phyloP scores from a whole-genome alignment of 352 stramenopile genomes.

The Phytopythium boreale region DNA sequence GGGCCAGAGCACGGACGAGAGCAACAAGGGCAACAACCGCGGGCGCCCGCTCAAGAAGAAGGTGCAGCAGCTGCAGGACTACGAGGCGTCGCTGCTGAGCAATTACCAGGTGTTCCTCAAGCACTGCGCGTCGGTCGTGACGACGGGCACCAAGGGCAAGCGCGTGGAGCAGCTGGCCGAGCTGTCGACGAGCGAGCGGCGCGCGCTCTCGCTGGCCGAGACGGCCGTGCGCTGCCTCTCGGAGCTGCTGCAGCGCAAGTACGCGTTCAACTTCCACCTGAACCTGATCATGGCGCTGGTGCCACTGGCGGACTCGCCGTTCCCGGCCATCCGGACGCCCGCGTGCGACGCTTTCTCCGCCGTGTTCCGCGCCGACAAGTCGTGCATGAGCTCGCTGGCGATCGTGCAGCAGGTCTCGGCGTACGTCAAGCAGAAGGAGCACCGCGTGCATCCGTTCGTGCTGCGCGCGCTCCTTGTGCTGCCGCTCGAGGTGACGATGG shows the following conservation, averaged over 20 bases:
- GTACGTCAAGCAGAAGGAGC: slow-evolving; percentile 84
- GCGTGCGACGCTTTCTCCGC: slow-evolving; percentile 66
- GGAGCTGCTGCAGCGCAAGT: slow-evolving; percentile 81
- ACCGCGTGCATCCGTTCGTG: slow-evolving; percentile 73
- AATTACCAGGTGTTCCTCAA: slow-evolving; percentile 87
- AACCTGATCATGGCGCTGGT: slow-evolving; percentile 83
- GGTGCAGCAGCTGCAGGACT: slow-evolving; percentile 86
- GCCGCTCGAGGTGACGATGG: slow-evolving; percentile 85
- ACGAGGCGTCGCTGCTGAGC: slow-evolving; percentile 66
- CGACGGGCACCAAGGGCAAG: slow-evolving; percentile 54
- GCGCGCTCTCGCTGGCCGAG: slow-evolving; percentile 60
- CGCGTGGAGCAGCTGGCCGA: slow-evolving; percentile 35
- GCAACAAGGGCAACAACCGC: slow-evolving; percentile 81
- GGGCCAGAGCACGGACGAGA: slow-evolving; percentile 70
- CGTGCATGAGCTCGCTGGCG: slow-evolving; percentile 52
- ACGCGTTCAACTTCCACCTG: slow-evolving; percentile 85
- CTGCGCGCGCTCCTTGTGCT: slow-evolving; percentile 75
- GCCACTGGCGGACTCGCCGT: slow-evolving; percentile 70
- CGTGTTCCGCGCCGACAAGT: slow-evolving; percentile 79
- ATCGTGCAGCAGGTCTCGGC: slow-evolving; percentile 83
- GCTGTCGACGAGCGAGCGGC: slow-evolving; percentile 29
- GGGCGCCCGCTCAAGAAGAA: slow-evolving; percentile 84
- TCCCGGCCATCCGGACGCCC: slow-evolving; percentile 42
- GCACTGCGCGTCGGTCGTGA: slow-evolving; percentile 61
- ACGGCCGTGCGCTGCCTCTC: slow-evolving; percentile 69